Evolutionary conservation across 2,329 filamentous ascomycete genomes (phyloP).

Genomic region (Proliferodiscus dingleyae): DNA sequence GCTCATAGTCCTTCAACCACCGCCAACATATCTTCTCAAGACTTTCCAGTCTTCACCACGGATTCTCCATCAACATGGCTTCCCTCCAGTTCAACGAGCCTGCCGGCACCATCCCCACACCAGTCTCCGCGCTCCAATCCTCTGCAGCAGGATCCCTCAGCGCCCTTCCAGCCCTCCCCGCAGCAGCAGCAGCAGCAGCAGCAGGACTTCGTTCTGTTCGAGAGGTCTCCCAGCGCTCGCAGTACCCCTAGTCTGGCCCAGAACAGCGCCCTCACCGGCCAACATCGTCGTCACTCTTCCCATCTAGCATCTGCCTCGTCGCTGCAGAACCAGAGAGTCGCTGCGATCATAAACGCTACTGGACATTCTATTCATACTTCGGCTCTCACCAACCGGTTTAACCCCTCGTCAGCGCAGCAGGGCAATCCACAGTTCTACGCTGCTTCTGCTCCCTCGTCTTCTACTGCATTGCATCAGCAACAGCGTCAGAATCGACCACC

Average conservation of each 20-base stretch:
- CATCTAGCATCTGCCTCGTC: constrained; percentile 45
- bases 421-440: constrained; percentile 58
- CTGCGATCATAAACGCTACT: constrained; percentile 54
- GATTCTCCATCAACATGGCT: constrained; percentile 76
- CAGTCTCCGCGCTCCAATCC: constrained; percentile 40
- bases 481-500: constrained; percentile 57
- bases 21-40: constrained; percentile 59
- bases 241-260: constrained; percentile 33
- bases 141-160: too few species aligned
- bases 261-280: constrained; percentile 34
- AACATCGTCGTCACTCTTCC: constrained; percentile 47
- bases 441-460: constrained; percentile 59
- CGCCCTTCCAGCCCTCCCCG: constrained; percentile 11
- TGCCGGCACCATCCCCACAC: constrained; percentile 58
- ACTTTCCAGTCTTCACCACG: constrained; percentile 76
- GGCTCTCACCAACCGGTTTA: constrained; percentile 55
- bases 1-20: constrained; percentile 51
- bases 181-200: constrained; percentile 16
- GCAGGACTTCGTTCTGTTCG: constrained; percentile 69
- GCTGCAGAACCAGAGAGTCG: constrained; percentile 55
- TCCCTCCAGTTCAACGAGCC: constrained; percentile 61
- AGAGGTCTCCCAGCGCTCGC: constrained; percentile 29
- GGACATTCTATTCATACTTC: constrained; percentile 49
- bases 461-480: constrained; percentile 47
- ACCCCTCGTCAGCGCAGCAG: constrained; percentile 39